Conservation (phyloP, 1,139 yeast genomes). For the Debaryomyces coudertii region DNA sequence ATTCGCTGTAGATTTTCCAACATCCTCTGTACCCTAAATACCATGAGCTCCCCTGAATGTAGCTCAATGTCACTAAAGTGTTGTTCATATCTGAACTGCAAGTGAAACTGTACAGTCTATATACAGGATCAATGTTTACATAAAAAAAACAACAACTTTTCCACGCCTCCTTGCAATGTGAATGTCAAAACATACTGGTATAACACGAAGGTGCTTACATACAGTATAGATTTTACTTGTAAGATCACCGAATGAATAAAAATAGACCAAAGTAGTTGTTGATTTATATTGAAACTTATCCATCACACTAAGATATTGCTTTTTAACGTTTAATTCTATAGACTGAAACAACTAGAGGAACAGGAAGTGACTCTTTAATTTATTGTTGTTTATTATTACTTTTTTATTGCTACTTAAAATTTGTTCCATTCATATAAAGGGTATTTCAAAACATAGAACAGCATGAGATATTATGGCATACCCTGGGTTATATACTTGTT, state of each 20-base stretch:
- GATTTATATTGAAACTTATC: background rate
- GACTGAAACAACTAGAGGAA: background rate
- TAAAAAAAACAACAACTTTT: background rate
- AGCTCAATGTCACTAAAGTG: background rate
- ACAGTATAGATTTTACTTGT: slow-evolving; percentile 3
- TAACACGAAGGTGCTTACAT: slow-evolving; percentile 5
- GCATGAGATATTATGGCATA: slow-evolving; percentile 5
- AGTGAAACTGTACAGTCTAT: background rate
- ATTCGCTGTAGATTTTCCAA: too few relatives aligned
- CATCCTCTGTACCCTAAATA: too few relatives aligned
- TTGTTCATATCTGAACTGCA: slow-evolving; percentile 1
- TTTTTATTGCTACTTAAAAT: slow-evolving; percentile 1
- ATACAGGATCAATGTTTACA: slow-evolving; percentile 11
- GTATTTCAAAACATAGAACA: slow-evolving; percentile 1
- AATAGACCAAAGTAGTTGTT: slow-evolving; percentile 2
- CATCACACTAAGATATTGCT: background rate
- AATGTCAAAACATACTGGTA: slow-evolving; percentile 5
- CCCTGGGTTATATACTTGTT: slow-evolving; percentile 5
- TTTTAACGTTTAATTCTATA: background rate
- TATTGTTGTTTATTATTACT: background rate
- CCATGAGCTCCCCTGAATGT: too few relatives aligned
- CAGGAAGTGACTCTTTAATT: background rate
- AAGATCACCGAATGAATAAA: slow-evolving; percentile 4
- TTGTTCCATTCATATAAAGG: background rate
- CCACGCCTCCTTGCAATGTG: slow-evolving; percentile 7